Base-by-base conservation (phyloP, 2,329 filamentous ascomycete genomes). In the Fusarium sp. region DNA sequence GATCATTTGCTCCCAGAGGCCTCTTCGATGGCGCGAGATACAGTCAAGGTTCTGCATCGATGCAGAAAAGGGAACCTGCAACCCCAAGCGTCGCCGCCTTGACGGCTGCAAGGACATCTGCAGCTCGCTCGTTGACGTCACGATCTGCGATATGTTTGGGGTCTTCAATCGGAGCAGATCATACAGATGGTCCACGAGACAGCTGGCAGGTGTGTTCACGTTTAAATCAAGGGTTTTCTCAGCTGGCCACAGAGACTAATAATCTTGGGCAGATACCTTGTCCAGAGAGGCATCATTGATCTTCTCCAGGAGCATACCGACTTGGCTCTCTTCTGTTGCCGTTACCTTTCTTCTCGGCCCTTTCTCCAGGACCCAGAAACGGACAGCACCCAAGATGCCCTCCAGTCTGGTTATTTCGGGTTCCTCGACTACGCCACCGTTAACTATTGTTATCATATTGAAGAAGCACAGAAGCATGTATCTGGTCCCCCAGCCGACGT, bases 151-250 rank as follows among this genome's bases (percentile, higher is more conserved):
- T 13, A 25, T 20, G 13, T 29, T 40, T 33, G 13, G 1, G 42
- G 9, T 47, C 5, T 20, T 20, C 20, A 6, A 10, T 10, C 6
- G 20, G 67, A 70, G 22, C 13, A 27, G 13, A 31, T 66, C 0
- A 11, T 74, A 27, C 33, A 29, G 18, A 70, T 74, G 13, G 72
- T 68, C 3, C 70, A 74, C 33, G 47, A 56, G 16, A 65, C 70
- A 2, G 67, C 67, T 2, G 9, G 59, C 11, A 47, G 8, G 6
- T 35, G 10, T 14, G 40, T 4, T 18, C 35, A 18, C 14, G 3
- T 18, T 36, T 4, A 4, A 36, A 36, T 35, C 33, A 7, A 18
- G 14, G 14, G 7, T 8, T 18, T 25, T 25, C 42, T 25, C 20
- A 47, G 13, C 13, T 16, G 22, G 22, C 5, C 6, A 13, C 25